phyloP scores from a whole-genome alignment of 2,329 filamentous ascomycete species.

The Exophiala dermatitidis region DNA sequence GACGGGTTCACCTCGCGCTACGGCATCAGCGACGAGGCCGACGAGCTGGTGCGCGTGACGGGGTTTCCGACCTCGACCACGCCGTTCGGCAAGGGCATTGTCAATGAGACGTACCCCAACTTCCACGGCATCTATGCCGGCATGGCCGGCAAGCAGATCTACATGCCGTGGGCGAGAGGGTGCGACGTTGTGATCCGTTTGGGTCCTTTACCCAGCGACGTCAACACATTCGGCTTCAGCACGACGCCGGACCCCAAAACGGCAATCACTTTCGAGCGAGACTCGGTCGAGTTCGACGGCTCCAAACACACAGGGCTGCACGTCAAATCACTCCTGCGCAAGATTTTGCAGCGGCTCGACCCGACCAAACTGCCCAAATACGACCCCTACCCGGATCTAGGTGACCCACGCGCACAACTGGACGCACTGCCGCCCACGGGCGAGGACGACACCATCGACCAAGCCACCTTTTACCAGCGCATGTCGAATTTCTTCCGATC shows the following conservation, averaged over 20 bases:
- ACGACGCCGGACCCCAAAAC: conserved; percentile 28
- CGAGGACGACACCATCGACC: conserved; percentile 48
- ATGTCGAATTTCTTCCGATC: conserved; percentile 49
- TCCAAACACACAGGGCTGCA: conserved; percentile 67
- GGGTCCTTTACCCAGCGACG: conserved; percentile 43
- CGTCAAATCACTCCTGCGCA: conserved; percentile 70
- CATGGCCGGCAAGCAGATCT: conserved; percentile 34
- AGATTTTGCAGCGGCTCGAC: conserved; percentile 54
- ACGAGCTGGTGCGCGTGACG: conserved; percentile 40
- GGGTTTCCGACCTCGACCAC: conserved; percentile 45
- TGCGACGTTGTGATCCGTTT: conserved; percentile 44
- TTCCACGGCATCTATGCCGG: conserved; percentile 47
- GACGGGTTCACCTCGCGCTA: conserved; percentile 45
- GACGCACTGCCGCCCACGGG: conserved; percentile 40
- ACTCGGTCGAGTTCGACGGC: conserved; percentile 64
- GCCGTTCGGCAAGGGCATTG: conserved; percentile 45
- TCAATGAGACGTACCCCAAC: conserved; percentile 44
- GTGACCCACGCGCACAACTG: conserved; percentile 46
- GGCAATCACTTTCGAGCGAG: conserved; percentile 74
- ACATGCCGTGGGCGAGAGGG: conserved; percentile 35
- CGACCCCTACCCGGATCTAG: conserved; percentile 29
- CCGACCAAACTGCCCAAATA: conserved; percentile 33
- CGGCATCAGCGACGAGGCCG: conserved; percentile 38
- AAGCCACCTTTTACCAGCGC: conserved; percentile 53
- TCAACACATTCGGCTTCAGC: conserved; percentile 37